A percentile compares a stretch with the other conserved stretches of the same genome.
Conservation (phyloP, 2,329 filamentous ascomycete genomes). For the Phialocephala sp. region DNA sequence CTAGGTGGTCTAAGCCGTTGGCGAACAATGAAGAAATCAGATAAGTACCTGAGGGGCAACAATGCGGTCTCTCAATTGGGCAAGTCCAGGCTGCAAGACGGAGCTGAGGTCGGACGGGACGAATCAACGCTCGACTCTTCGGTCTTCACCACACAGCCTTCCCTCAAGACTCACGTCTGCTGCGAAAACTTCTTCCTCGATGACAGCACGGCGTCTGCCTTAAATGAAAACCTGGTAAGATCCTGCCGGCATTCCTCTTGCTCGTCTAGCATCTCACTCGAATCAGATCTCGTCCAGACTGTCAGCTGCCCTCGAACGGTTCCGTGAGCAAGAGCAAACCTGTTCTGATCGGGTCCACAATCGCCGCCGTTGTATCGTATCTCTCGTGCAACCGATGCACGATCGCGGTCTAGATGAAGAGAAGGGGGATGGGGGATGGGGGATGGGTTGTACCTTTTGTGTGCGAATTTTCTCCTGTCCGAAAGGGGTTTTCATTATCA, state of each 20-base stretch:
- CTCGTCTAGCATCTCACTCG: slow-evolving; percentile 16
- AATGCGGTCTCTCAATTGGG: slow-evolving; percentile 3
- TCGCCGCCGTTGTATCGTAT: slow-evolving; percentile 22
- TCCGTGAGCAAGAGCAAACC: slow-evolving; percentile 24
- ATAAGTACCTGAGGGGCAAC: background rate
- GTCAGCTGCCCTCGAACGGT: slow-evolving; percentile 29
- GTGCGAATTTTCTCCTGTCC: background rate
- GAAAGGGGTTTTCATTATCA: background rate
- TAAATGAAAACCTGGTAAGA: background rate
- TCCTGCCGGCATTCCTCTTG: background rate
- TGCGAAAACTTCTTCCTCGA: slow-evolving; percentile 5
- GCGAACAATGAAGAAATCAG: slow-evolving; percentile 2
- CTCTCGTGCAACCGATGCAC: slow-evolving; percentile 23
- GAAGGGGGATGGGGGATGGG: background rate
- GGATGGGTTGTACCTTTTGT: background rate
- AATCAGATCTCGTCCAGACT: slow-evolving; percentile 21
- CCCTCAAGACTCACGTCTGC: slow-evolving; percentile 22
- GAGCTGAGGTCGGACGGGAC: background rate
- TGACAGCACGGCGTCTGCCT: slow-evolving; percentile 2
- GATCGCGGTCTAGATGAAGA: background rate
- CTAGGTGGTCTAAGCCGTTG: background rate
- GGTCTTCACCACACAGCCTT: slow-evolving; percentile 17
- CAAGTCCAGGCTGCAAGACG: background rate
- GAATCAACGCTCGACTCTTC: background rate
- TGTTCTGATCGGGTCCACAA: slow-evolving; percentile 28